Evolutionary conservation across 1,284 basidiomycete species (phyloP).

Genomic region (Apiotrichum sp.): DNA sequence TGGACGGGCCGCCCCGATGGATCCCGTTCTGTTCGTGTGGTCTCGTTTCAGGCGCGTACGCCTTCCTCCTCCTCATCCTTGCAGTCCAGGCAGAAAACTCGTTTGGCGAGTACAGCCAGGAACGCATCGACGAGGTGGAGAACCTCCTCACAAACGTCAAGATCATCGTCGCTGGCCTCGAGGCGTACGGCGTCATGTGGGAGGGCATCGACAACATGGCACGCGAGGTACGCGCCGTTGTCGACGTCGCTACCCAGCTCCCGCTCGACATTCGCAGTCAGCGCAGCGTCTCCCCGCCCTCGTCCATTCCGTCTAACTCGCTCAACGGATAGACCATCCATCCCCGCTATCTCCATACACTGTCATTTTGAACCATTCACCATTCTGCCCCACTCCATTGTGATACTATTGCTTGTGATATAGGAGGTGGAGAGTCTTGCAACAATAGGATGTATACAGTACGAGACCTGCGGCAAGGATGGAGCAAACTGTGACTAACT

Average conservation of each 20-base stretch:
- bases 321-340: too few relatives aligned
- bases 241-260: constrained; percentile 13
- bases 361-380: too few relatives aligned
- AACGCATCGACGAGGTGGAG: constrained; percentile 38
- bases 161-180: constrained; percentile 46
- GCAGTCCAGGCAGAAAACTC: constrained; percentile 44
- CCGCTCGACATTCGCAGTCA: constrained; percentile 15
- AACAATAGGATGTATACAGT: too few relatives aligned
- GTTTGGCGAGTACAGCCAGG: constrained; percentile 25
- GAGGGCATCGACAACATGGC: constrained; percentile 47
- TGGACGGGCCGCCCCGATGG: constrained; percentile 42
- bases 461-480: too few relatives aligned
- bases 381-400: too few relatives aligned
- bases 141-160: constrained; percentile 46
- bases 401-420: too few relatives aligned
- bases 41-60: constrained; percentile 44
- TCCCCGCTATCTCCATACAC: too few relatives aligned
- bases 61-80: constrained; percentile 45
- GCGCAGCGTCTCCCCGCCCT: not conserved
- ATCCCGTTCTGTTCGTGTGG: constrained; percentile 48
- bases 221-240: constrained; percentile 30
- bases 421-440: too few relatives aligned
- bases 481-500: too few relatives aligned
- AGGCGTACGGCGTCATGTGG: constrained; percentile 48
- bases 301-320: not conserved